Base-by-base conservation (phyloP, 2,329 filamentous ascomycete genomes). In the Phyllosticta paracitricarpa region DNA sequence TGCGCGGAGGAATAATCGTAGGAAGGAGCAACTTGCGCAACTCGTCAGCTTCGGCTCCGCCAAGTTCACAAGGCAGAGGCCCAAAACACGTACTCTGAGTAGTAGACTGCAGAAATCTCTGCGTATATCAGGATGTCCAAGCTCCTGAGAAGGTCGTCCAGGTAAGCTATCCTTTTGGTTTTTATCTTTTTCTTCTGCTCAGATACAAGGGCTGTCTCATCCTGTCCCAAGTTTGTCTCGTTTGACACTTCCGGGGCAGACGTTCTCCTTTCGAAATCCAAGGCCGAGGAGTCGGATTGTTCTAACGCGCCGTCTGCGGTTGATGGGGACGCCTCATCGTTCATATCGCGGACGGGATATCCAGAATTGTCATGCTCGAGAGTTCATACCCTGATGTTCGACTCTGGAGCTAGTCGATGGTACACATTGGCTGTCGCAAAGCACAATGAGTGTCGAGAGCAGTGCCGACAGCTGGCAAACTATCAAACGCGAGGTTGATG, bases 51-150 rank as follows among this genome's bases (percentile, higher is more conserved):
- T 51, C 55, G 17, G 4, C 4, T 9, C 4, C 7, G 6, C 2
- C 0, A n/a, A 19, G 14, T n/a, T 4, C 1, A 6, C 14, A 7
- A 14, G 7, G 14, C 14, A 48, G 6, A n/a, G n/a, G 40, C 17
- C 51, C n/a, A 28, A 17, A 7, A 48, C 12, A 35, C 81, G 67
- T 77, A 85, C 83, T 87, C 84, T 72, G 85, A 78, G 70, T 86
- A 83, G 71, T 87, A 87, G 62, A 85, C 71, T 7, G 79, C 77
- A 48, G 83, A 82, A 63, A 87, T 74, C 73, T 87, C 76, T 69
- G 83, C 80, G 72, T 84, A 86, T 61, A 85, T 78, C 56, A 84
- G 68, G 66, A 83, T 78, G 67, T 87, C 84, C 53, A 86, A 71
- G 66, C 81, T 79, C 61, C 79, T 77, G 63, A 85, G 75, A 57